Percentiles rank a stretch among this genome's conserved stretches.
phyloP scores from a whole-genome alignment of 139 green algal species.

The Coelastrella sp. region DNA sequence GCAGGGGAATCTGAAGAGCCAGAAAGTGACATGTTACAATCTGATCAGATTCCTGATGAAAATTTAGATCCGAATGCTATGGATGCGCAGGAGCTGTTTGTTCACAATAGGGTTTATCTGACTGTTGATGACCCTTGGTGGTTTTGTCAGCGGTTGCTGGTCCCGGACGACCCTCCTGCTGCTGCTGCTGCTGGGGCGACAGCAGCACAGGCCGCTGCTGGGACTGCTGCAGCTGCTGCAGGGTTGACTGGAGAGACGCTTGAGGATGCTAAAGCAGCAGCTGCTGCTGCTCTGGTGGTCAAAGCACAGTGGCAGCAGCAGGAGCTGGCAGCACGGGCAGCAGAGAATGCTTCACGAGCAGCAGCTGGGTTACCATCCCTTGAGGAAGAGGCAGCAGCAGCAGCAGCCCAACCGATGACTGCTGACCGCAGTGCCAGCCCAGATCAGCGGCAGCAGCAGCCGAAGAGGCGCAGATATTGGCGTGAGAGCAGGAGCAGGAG shows the following conservation, averaged over 20 bases:
- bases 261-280: conserved; percentile 24
- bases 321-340: neutral
- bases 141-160: conserved; percentile 33
- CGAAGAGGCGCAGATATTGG: conserved; percentile 13
- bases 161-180: neutral
- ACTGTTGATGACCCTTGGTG: conserved; percentile 37
- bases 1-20: neutral
- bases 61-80: conserved; percentile 22
- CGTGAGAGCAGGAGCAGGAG: conserved; percentile 15
- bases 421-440: too few relatives aligned
- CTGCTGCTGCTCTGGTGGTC: conserved; percentile 11
- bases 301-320: conserved; percentile 38
- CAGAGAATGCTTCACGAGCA: conserved; percentile 5
- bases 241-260: neutral
- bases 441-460: neutral
- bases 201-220: neutral
- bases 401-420: neutral
- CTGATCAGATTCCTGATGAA: neutral
- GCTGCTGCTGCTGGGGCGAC: neutral
- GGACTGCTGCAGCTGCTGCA: neutral
- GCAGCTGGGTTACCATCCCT: neutral
- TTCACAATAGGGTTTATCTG: conserved; percentile 32
- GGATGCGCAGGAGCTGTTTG: conserved; percentile 41
- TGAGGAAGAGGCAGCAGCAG: conserved; percentile 25
- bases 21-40: neutral